Evolutionary conservation across 768 basidiomycete genomes (phyloP), one percentile per base, ranked within the genome.

Genomic region (Dictyophora rubrovolvata): DNA sequence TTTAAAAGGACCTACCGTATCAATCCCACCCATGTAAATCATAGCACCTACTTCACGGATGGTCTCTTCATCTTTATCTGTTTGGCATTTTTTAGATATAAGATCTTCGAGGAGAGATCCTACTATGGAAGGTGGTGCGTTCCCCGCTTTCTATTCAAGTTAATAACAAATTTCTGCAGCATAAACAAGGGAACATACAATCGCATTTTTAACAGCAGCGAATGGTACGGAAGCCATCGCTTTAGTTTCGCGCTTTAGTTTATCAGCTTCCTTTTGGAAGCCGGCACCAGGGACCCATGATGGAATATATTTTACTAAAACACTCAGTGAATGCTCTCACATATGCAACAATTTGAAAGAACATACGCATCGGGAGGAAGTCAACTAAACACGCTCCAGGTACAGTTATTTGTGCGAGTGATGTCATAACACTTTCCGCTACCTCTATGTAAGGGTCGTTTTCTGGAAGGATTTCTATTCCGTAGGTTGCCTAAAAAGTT

Each of bases 311-410:
- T 42, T 42, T n/a, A 42, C 42, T 42, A 42, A 12, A 28, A 28
- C 4, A 7, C 28, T 28, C 28, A 28, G 7, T 28, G 28, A 28
- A 28, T 28, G 7, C 28, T 7, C 28, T 28, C 28, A 7, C 28
- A 7, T 28, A 28, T 3, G 28, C 7, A 7, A 28, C 7, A 28
- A 28, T 28, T 28, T 28, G 2, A 7, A 28, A 28, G 28, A 46
- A 36, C 53, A 20, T 16, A 54, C 53, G 10, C 20, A 57, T 42
- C 1, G 55, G 55, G 6, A 57, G 23, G 16, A 48, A 47, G 22
- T 57, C 55, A 21, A 48, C 55, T 9, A 57, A 42, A 48, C 16
- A 57, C 8, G 42, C 42, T 16, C 55, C 55, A 35, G 55, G 55
- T 16, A 14, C 18, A 46, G 23, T 23, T 16, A 42, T 46, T 10